Base-by-base conservation (phyloP, 75 land plant genomes). In the Picea glauca region DNA sequence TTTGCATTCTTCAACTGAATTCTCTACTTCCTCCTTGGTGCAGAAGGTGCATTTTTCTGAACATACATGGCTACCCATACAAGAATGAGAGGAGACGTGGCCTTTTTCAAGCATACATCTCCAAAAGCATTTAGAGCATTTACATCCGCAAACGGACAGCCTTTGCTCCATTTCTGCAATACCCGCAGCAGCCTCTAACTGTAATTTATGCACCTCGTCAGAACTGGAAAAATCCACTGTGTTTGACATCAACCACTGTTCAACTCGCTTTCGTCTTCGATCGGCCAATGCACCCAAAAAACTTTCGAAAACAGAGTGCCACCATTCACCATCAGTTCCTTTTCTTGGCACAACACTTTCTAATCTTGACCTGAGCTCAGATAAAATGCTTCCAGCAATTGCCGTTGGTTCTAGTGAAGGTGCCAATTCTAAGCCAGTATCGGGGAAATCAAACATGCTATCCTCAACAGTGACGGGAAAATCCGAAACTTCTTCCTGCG, bases 61-160 rank as follows among this genome's bases (percentile, higher is more conserved):
- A 70, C 85, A 80, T 9, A 18, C 59, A 66, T 85, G 81, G 46
- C 17, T 58, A 15, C 81, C 78, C 31, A 66, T 43, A 64, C 84
- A 79, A 67, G 76, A 82, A 58, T 85, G 87, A 33, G 75, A 64
- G 30, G 76, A 60, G 14, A 58, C 60, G 79, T 85, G 81, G 64
- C 76, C 67, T 62, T 76, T 74, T 66, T 72, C 75, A 15, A 82
- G 46, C 17, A 79, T 70, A 43, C 87, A 85, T 62, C 58, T 40
- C 13, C 76, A 84, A 57, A 82, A 85, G 58, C 87, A 85, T 11
- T 32, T 9, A 43, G 18, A 46, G n/a, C 87, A 85, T 78, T 82
- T 82, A 56, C 78, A 79, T 54, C 72, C 59, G 32, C 87, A 85
- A 21, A 85, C 64, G 18, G 23, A 17, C 11, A 85, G 33, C 17